A percentile compares a stretch with the other conserved stretches of the same genome.
Evolutionary conservation across 257 asterid genomes (phyloP).

Genomic region (Solanum dulcamara): DNA sequence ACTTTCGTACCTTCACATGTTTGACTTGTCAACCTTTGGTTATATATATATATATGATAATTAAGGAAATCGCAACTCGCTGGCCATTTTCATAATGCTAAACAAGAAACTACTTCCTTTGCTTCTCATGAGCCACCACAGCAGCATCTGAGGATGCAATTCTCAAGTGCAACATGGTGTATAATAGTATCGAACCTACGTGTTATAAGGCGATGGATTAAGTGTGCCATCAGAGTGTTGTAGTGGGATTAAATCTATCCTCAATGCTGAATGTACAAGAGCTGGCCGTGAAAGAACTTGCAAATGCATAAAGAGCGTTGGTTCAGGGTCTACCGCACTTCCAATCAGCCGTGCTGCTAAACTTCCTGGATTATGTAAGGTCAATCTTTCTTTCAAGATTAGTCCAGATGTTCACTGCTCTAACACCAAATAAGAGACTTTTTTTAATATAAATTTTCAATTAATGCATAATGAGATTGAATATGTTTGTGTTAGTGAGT

Average conservation of each 20-base stretch:
- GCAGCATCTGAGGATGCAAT: not conserved
- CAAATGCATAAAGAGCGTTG: not conserved
- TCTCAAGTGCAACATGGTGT: not conserved
- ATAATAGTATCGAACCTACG: not conserved
- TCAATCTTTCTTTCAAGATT: not conserved
- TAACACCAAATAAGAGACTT: slow-evolving; percentile 1
- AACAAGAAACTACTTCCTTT: not conserved
- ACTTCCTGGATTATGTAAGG: slow-evolving; percentile 2
- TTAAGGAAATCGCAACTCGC: not conserved
- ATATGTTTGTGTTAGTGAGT: not conserved
- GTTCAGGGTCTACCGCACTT: not conserved
- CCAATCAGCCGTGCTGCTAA: not conserved
- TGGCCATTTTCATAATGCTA: not conserved
- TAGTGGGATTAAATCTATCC: not conserved
- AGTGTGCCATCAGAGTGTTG: not conserved
- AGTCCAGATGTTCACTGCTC: not conserved
- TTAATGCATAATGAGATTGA: not conserved
- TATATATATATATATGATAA: not conserved
- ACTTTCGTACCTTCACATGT: not conserved
- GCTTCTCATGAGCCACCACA: not conserved
- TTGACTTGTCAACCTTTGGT: not conserved
- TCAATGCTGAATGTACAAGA: not conserved
- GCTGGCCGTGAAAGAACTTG: slow-evolving; percentile 1
- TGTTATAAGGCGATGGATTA: not conserved
- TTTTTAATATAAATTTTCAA: too few species aligned